Conservation (phyloP, 192 early-diverging fungal species). For the Umbelopsis vinacea region DNA sequence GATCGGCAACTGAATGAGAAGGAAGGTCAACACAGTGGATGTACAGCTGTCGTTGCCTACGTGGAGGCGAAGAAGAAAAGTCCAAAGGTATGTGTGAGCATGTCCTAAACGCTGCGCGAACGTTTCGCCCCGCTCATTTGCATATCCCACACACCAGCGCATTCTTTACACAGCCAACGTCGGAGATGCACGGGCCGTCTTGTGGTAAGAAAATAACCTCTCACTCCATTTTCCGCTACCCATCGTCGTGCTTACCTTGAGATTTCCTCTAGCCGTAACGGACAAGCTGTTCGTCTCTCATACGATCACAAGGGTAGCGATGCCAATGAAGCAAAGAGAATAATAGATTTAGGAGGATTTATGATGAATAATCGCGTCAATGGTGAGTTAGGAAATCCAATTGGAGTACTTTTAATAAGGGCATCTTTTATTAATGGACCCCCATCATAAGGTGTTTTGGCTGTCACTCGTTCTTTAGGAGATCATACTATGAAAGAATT, state of each 20-base stretch:
- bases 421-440: background rate
- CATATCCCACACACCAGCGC: constrained; percentile 50
- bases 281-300: constrained; percentile 83
- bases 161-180: constrained; percentile 95
- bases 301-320: constrained; percentile 99
- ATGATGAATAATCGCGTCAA: constrained; percentile 98
- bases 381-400: constrained; percentile 51
- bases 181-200: constrained; percentile 95
- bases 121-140: constrained; percentile 7
- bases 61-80: constrained; percentile 49
- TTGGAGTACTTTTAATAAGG: background rate
- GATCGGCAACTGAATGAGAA: constrained; percentile 81
- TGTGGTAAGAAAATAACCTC: constrained; percentile 58
- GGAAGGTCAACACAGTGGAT: constrained; percentile 84
- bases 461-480: constrained; percentile 94
- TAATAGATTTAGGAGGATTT: constrained; percentile 93
- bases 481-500: constrained; percentile 97
- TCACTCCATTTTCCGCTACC: background rate
- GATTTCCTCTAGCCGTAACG: constrained; percentile 62
- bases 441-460: constrained; percentile 75
- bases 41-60: constrained; percentile 89
- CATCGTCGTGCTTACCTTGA: constrained; percentile 7
- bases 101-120: background rate
- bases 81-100: constrained; percentile 1
- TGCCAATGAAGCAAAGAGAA: constrained; percentile 83